Evolutionary conservation across 1,139 yeast genomes (phyloP), one percentile per base, ranked within the genome.

Genomic region (Pneumocystis carinii): DNA sequence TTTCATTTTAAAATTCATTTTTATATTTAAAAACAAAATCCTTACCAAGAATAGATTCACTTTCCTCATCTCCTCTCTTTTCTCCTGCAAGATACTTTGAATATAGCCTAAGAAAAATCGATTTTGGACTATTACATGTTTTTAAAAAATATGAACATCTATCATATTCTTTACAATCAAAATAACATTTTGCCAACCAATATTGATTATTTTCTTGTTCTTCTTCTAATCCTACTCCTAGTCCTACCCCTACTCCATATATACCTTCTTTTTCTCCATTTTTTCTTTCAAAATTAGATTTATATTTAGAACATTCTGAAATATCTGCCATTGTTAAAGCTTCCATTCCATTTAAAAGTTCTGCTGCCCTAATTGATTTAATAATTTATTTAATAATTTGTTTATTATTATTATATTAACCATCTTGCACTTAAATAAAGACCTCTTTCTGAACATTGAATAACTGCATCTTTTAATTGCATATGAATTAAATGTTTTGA

Each of bases 91-190:
- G 76, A 70, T 82, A 83, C 69, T 79, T 77, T 24, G 96, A 77
- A 71, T 90, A 90, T 15, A 87, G 75, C 61, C 83, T 75, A 53
- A 90, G 73, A 70, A 90, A 92, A 60, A 79, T 68, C 15, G 87
- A 83, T 63, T 80, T 78, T 1, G 84, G 64, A 65, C 84, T 79
- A 37, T 71, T 73, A 61, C 85, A 81, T 38, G 78, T 78, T 64
- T 77, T 77, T 66, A 90, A 75, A 19, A 24, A 79, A 68, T 79
- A 77, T 1, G 87, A 83, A 66, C 94, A 87, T 41, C 98, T 75
- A 66, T 86, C 94, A 71, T 85, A 90, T 72, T 92, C 98, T 69
- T 87, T 85, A 70, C 90, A 83, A 70, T 83, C 86, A 75, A 92
- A 89, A 70, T 87, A 85, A 0, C 88, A 73, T 65, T 83, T 83